These are phyloP conservation scores for Begonia peltatifolia DNA, from an alignment of 306 rosid genomes.

Conservation along the genomic window DNA sequence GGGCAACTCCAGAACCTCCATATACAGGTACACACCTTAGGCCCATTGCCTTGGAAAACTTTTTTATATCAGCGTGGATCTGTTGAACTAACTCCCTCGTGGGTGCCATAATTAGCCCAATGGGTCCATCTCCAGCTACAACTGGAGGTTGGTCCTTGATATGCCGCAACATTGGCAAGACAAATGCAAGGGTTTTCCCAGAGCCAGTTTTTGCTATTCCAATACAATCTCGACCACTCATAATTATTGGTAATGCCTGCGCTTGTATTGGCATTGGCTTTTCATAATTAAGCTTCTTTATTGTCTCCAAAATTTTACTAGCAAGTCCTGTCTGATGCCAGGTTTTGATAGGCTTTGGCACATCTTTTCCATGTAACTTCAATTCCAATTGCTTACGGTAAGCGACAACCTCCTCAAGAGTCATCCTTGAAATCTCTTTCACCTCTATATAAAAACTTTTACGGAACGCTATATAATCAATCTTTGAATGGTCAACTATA, in stretches of 20 bases:
- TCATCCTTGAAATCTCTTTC: slow-evolving; percentile 60
- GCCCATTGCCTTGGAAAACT: slow-evolving; percentile 65
- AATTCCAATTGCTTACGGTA: slow-evolving; percentile 73
- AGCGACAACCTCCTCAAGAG: slow-evolving; percentile 46
- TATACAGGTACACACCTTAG: slow-evolving; percentile 86
- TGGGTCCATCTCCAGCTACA: slow-evolving; percentile 89
- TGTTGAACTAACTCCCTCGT: slow-evolving; percentile 96
- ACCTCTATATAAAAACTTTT: slow-evolving; percentile 68
- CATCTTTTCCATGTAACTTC: slow-evolving; percentile 94
- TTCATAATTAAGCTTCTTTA: slow-evolving; percentile 63
- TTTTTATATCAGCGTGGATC: slow-evolving; percentile 73
- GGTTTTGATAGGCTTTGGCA: slow-evolving; percentile 77
- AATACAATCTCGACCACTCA: slow-evolving; percentile 96
- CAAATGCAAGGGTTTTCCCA: slow-evolving; percentile 92
- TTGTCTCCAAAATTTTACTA: slow-evolving; percentile 70
- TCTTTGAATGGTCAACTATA: slow-evolving; percentile 88
- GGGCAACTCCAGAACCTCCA: slow-evolving; percentile 99
- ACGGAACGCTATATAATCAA: slow-evolving; percentile 58
- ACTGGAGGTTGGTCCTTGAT: slow-evolving; percentile 94
- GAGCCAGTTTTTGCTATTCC: slow-evolving; percentile 97
- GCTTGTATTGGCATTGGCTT: slow-evolving; percentile 93
- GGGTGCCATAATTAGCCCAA: slow-evolving; percentile 94
- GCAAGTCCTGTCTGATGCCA: slow-evolving; percentile 97
- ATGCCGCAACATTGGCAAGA: slow-evolving; percentile 94
- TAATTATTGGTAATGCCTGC: slow-evolving; percentile 79